Base-by-base conservation (phyloP, 1,284 basidiomycete genomes). In the Caloboletus inedulis region DNA sequence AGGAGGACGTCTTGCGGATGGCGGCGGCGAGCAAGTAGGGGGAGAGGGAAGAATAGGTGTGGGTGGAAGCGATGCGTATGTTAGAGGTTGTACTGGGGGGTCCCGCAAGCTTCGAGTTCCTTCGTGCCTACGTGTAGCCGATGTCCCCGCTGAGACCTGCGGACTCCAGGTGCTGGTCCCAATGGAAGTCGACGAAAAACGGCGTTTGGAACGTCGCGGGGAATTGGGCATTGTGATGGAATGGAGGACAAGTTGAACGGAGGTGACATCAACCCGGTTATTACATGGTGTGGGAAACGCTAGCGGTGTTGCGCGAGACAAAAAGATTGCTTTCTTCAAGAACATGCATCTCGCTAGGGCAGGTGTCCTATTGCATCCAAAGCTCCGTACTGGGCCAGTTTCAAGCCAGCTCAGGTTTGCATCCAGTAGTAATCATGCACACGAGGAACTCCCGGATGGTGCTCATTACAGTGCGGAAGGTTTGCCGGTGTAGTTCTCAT, bases 51-150 rank as follows among this genome's bases (percentile, higher is more conserved):
- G 70, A 47, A 87, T 81, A 7, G 87, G 86, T 12, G 86, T 86
- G 1, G 87, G 79, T 7, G 86, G 86, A 27, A 89, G 74, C 1
- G 87, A 89, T 2, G 84, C 77, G 60, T 89, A 89, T 1, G 74
- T 69, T n/a, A 79, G 56, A 30, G 55, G 61, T 43, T 57, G 69
- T 8, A 37, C 35, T 0, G 49, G 43, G 0, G 43, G 45, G 36
- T 58, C 65, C 16, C 53, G 54, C 27, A 37, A 44, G 16, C 40
- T n/a, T n/a, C n/a, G 27, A 12, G 33, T 37, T 27, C 21, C 54
- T n/a, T 68, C 60, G 27, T 40, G 50, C 16, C 48, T 55, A 45
- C 63, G 58, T 36, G 56, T 49, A 13, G 51, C 43, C 30, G 64
- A 21, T 18, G 55, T 40, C 18, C 43, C 33, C 31, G 47, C 27